These are phyloP conservation scores for Dendrobium officinale DNA, from an alignment of 106 monocot species.

Conservation along the genomic window DNA sequence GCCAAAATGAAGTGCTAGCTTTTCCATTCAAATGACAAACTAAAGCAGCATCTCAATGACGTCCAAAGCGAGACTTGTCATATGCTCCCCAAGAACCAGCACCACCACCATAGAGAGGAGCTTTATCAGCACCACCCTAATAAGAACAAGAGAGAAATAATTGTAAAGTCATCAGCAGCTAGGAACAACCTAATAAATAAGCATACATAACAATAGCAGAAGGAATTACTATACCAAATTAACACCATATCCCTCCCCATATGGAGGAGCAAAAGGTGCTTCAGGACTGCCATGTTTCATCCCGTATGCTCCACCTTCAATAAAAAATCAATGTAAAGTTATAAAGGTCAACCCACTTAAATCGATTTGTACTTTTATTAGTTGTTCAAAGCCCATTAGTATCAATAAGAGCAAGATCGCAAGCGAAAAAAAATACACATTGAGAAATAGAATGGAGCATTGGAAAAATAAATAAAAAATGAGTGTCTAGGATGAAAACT, in stretches of 20 bases:
- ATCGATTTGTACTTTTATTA: background rate
- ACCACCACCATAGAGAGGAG: constrained; percentile 31
- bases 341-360: background rate
- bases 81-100: constrained; percentile 52
- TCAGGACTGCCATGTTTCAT: constrained; percentile 51
- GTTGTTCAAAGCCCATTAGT: background rate
- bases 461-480: background rate
- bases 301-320: constrained; percentile 59
- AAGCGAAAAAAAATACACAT: background rate
- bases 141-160: background rate
- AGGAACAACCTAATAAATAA: background rate
- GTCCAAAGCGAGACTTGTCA: constrained; percentile 44
- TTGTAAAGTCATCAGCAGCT: background rate
- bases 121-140: constrained; percentile 45
- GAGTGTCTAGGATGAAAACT: background rate
- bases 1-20: background rate
- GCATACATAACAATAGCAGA: background rate
- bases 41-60: constrained; percentile 23
- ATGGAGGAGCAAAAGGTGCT: constrained; percentile 35
- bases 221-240: constrained; percentile 25
- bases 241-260: constrained; percentile 47
- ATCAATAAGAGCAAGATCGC: background rate
- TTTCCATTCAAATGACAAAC: background rate
- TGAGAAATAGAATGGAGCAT: background rate
- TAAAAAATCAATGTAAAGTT: background rate